A percentile compares a stretch with the other conserved stretches of the same genome.
Conservation (phyloP, 1,284 basidiomycete species). For the Leccinum laetum region DNA sequence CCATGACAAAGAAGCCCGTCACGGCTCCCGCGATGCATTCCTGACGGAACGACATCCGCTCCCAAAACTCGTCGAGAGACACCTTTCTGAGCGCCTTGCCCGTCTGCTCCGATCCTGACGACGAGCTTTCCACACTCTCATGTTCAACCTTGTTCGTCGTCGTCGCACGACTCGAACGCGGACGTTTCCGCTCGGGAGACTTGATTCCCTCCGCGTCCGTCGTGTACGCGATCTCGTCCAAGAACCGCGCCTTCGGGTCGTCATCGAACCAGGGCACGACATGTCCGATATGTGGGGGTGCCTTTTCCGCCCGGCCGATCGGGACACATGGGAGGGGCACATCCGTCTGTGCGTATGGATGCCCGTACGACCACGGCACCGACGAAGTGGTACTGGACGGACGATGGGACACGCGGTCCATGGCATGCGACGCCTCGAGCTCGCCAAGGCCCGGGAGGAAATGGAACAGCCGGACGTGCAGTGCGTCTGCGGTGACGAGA, state of each 20-base stretch:
- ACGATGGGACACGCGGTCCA: slow-evolving; percentile 41
- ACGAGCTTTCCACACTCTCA: slow-evolving; percentile 29
- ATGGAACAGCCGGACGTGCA: slow-evolving; percentile 52
- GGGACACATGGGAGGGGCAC: slow-evolving; percentile 42
- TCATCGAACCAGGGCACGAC: slow-evolving; percentile 89
- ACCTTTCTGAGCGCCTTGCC: slow-evolving; percentile 57
- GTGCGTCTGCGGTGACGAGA: slow-evolving; percentile 19
- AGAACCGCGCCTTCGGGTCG: slow-evolving; percentile 90
- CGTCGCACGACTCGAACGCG: slow-evolving; percentile 28
- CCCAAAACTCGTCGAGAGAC: slow-evolving; percentile 84
- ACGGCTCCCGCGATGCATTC: slow-evolving; percentile 86
- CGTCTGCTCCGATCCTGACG: slow-evolving; percentile 18
- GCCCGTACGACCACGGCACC: slow-evolving; percentile 67
- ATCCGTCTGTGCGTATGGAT: slow-evolving; percentile 67
- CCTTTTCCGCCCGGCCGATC: slow-evolving; percentile 19
- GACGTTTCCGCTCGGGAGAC: slow-evolving; percentile 59
- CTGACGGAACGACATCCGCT: slow-evolving; percentile 92
- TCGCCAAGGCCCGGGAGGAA: slow-evolving; percentile 74
- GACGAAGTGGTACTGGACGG: slow-evolving; percentile 20
- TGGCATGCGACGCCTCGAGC: slow-evolving; percentile 65
- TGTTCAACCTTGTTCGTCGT: slow-evolving; percentile 13
- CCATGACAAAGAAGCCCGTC: slow-evolving; percentile 86
- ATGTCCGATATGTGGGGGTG: slow-evolving; percentile 55
- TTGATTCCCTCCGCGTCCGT: slow-evolving; percentile 60
- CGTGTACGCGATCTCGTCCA: slow-evolving; percentile 82